Conservation (phyloP, 2,329 filamentous ascomycete species). For the Rhynchosporium agropyri region DNA sequence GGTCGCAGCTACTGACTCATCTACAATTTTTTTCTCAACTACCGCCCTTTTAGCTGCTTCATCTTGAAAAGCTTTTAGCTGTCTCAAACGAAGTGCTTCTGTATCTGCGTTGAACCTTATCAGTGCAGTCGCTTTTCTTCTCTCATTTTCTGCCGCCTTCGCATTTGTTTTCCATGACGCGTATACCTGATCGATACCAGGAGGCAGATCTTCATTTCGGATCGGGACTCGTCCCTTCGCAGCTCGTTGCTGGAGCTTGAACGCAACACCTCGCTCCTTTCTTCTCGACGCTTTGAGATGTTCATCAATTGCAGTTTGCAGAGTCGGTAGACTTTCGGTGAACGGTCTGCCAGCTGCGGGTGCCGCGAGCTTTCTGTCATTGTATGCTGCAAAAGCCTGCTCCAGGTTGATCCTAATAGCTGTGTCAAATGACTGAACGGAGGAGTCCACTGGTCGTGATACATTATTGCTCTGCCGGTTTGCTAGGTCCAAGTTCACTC, state of each 20-base stretch:
- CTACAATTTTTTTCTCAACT: background rate
- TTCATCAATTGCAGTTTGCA: background rate
- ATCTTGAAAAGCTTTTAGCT: background rate
- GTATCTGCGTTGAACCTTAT: background rate
- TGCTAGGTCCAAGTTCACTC: background rate
- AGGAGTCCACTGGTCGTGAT: background rate
- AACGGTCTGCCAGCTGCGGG: background rate
- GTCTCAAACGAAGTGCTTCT: background rate
- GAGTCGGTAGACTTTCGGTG: background rate
- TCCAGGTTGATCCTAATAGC: background rate
- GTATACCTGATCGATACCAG: slow-evolving; percentile 1
- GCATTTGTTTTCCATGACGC: background rate
- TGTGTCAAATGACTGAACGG: background rate
- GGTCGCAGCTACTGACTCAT: background rate
- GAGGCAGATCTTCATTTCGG: background rate
- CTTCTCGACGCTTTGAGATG: background rate
- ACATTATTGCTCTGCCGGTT: background rate
- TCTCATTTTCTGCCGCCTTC: background rate
- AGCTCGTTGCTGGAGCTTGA: background rate
- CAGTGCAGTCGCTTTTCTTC: background rate
- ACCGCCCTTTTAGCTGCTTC: background rate
- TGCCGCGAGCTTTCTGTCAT: background rate
- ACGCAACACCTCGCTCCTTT: background rate
- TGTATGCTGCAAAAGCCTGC: background rate
- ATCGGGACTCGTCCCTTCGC: background rate